Percentiles rank a stretch among this genome's conserved stretches.
Evolutionary conservation across 1,284 basidiomycete species (phyloP).

Genomic region (Rhizoctonia solani): DNA sequence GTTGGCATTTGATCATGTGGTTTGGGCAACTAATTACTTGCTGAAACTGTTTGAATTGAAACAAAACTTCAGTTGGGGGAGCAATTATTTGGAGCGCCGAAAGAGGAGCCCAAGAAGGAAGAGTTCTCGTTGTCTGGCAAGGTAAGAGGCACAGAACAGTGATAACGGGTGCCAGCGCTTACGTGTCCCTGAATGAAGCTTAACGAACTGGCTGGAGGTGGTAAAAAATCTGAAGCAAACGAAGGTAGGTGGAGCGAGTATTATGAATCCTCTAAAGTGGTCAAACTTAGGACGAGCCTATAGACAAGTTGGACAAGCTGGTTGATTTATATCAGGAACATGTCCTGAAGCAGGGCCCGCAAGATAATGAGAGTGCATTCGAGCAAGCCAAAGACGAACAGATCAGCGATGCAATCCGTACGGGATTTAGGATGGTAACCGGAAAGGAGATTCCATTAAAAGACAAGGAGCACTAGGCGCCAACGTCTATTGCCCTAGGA

Average conservation of each 20-base stretch:
- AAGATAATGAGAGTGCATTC: conserved; percentile 38
- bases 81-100: conserved; percentile 21
- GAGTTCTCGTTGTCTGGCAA: conserved; percentile 29
- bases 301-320: conserved; percentile 28
- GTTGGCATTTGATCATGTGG: not conserved
- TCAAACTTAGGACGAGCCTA: no score
- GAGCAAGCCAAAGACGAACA: conserved; percentile 40
- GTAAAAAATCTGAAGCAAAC: conserved; percentile 23
- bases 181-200: not conserved
- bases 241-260: conserved; percentile 5
- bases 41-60: not conserved
- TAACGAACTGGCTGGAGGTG: conserved; percentile 28
- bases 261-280: not conserved
- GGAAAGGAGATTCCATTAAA: conserved; percentile 18
- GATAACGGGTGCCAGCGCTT: no score
- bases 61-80: conserved; percentile 8
- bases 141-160: not conserved
- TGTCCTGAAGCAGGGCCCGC: conserved; percentile 36
- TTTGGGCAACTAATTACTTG: not conserved
- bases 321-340: conserved; percentile 38
- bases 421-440: conserved; percentile 20
- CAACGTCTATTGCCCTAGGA: not conserved
- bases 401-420: conserved; percentile 38
- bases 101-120: conserved; percentile 27
- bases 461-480: conserved; percentile 21